phyloP scores from a whole-genome alignment of 164 flowering plant species.

The Saururus chinensis region DNA sequence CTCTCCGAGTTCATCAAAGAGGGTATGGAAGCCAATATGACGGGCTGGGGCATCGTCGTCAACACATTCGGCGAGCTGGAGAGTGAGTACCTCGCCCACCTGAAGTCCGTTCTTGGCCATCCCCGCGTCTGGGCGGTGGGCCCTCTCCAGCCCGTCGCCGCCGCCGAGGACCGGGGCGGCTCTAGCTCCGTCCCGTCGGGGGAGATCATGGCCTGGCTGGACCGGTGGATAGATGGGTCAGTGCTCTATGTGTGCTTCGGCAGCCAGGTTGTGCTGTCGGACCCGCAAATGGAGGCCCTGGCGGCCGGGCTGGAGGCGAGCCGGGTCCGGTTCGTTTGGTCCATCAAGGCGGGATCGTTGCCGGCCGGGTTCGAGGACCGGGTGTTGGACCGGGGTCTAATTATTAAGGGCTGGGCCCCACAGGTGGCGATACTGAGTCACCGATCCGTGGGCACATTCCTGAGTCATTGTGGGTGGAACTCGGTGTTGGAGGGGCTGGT shows the following conservation, averaged over 20 bases:
- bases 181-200: slow-evolving; percentile 4
- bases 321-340: slow-evolving; percentile 37
- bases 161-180: slow-evolving; percentile 9
- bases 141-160: slow-evolving; percentile 16
- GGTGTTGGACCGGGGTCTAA: slow-evolving; percentile 26
- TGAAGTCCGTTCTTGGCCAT: slow-evolving; percentile 10
- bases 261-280: slow-evolving; percentile 28
- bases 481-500: slow-evolving; percentile 36
- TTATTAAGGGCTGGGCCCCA: slow-evolving; percentile 46
- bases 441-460: slow-evolving; percentile 37
- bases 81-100: slow-evolving; percentile 13
- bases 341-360: slow-evolving; percentile 21
- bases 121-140: slow-evolving; percentile 32
- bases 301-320: slow-evolving; percentile 32
- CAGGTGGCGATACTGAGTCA: slow-evolving; percentile 38
- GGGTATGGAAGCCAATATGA: slow-evolving; percentile 3
- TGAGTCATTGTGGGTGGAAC: slow-evolving; percentile 69
- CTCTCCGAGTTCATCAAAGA: slow-evolving; percentile 7
- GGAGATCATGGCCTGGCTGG: slow-evolving; percentile 29
- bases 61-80: slow-evolving; percentile 25
- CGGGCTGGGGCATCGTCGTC: slow-evolving; percentile 29
- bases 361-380: slow-evolving; percentile 40
- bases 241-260: slow-evolving; percentile 58
- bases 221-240: slow-evolving; percentile 12
- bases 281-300: slow-evolving; percentile 19